Evolutionary conservation across 2,329 filamentous ascomycete species (phyloP).

Genomic region (Colletotrichum chrysophilum): DNA sequence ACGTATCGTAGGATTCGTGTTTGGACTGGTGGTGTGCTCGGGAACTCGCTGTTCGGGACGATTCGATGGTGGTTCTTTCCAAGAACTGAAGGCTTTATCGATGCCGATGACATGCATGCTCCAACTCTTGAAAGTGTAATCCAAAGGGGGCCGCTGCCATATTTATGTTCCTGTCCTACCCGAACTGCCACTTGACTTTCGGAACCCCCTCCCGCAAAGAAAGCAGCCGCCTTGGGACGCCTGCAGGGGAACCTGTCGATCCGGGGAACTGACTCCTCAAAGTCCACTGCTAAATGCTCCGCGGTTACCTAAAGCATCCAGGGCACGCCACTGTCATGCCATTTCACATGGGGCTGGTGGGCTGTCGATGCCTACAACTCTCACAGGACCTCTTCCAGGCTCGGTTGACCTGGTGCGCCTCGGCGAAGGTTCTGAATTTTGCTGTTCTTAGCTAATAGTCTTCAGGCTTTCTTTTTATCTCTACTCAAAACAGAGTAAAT

Average conservation of each 20-base stretch:
- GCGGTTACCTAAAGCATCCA: background rate
- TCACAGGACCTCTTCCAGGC: too few relatives aligned
- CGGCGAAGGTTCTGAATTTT: too few relatives aligned
- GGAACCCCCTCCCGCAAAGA: background rate
- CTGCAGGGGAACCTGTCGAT: constrained; percentile 2
- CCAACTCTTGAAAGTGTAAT: background rate
- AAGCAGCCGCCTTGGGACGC: background rate
- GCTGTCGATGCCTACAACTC: background rate
- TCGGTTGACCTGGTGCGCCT: too few relatives aligned
- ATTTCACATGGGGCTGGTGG: background rate
- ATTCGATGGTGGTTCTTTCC: background rate
- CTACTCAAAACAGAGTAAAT: too few relatives aligned
- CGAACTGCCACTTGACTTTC: background rate
- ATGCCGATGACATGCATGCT: background rate
- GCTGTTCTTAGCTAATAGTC: too few relatives aligned
- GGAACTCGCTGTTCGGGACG: background rate
- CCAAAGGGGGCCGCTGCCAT: background rate
- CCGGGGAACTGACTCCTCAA: background rate
- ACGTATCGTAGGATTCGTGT: background rate
- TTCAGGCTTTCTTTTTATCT: too few relatives aligned
- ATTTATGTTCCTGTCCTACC: background rate
- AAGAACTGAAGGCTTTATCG: background rate
- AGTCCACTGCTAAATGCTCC: background rate
- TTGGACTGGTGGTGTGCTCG: background rate
- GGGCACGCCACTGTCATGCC: background rate